Evolutionary conservation across 371 early-diverging fungal genomes (phyloP), one percentile per base, ranked within the genome.

Genomic region (Mortierella sp.): DNA sequence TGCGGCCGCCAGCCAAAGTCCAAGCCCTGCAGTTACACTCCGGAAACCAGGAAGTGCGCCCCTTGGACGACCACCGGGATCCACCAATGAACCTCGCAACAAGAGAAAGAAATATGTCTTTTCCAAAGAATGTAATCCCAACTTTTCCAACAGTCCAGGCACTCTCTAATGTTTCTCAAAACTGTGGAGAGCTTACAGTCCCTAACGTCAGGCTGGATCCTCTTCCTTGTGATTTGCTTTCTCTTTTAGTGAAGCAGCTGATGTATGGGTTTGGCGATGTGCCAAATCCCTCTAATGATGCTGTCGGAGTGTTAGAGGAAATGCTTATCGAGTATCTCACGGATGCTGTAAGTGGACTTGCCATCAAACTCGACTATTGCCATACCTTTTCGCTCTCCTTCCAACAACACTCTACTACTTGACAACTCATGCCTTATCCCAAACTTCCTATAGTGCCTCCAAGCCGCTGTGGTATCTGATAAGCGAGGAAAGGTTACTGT

Each of bases 231-330:
- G 4, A 21, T 70, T 18, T 50, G 28, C 53, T 15, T 26, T 57
- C 1, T 53, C 51, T 15, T 44, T n/a, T 61, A 91, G 93, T 97
- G 57, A 87, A 93, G 66, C 82, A 89, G 60, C 85, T 99, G 79
- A 96, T 99, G 96, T 99, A 96, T 84, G 99, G 98, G 23, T 98
- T 95, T 84, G 99, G 99, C 23, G 99, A 99, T 84, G 93, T 92
- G 16, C 85, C 86, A n/a, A 90, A 94, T 68, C 97, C 99, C n/a
- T 86, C 93, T 4, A 83, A 91, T 0, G 99, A 99, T 76, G 93
- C 98, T 21, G 94, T 95, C 21, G 94, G 95, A 18, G 90, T 97
- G 2, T 86, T 99, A 84, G 99, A 99, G 62, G 97, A 98, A 65
- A 88, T 98, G 75, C 88, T 99, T 25, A 86, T 95, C 55, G 95